Conservation (phyloP, 2,329 filamentous ascomycete genomes). For the Cercospora nicotianae region DNA sequence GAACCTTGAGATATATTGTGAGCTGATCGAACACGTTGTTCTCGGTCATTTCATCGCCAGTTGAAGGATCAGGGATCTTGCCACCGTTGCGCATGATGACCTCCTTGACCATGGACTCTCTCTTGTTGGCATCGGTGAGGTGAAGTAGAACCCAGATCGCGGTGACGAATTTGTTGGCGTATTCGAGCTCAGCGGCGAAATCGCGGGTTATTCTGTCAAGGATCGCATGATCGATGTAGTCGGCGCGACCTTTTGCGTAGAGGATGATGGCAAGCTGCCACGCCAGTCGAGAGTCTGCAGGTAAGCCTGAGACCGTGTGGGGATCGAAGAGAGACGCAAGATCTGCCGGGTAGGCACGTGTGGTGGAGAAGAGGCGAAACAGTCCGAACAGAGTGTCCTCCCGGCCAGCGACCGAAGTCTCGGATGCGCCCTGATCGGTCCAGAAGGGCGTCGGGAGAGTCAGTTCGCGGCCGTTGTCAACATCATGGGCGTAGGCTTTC, state of each 20-base stretch:
- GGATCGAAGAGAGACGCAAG: conserved; percentile 73
- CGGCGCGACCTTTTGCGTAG: conserved; percentile 35
- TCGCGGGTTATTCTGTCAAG: conserved; percentile 66
- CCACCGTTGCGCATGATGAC: conserved; percentile 66
- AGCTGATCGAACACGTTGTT: conserved; percentile 26
- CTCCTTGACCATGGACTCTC: conserved; percentile 45
- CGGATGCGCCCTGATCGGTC: conserved; percentile 7
- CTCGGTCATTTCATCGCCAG: conserved; percentile 17
- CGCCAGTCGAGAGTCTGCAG: conserved; percentile 71
- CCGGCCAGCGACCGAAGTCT: conserved; percentile 44
- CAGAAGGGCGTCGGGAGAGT: conserved; percentile 70
- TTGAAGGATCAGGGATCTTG: conserved; percentile 55
- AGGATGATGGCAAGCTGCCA: conserved; percentile 77
- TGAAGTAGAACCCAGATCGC: conserved; percentile 38
- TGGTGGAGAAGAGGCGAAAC: conserved; percentile 59
- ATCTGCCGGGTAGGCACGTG: conserved; percentile 38
- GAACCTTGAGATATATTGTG: conserved; percentile 64
- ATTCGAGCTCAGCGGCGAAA: conserved; percentile 38
- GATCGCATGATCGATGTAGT: conserved; percentile 40
- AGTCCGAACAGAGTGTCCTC: conserved; percentile 87
- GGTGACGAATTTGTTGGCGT: conserved; percentile 30
- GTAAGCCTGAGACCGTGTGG: conserved; percentile 72
- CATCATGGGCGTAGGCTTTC: conserved; percentile 68
- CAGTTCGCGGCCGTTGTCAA: conserved; percentile 67
- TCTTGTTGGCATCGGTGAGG: conserved; percentile 28